Percentiles rank a stretch among this genome's conserved stretches.
These are phyloP conservation scores for Pseudogymnoascus sp. DNA, from an alignment of 2,329 filamentous ascomycete species.

Conservation along the genomic window DNA sequence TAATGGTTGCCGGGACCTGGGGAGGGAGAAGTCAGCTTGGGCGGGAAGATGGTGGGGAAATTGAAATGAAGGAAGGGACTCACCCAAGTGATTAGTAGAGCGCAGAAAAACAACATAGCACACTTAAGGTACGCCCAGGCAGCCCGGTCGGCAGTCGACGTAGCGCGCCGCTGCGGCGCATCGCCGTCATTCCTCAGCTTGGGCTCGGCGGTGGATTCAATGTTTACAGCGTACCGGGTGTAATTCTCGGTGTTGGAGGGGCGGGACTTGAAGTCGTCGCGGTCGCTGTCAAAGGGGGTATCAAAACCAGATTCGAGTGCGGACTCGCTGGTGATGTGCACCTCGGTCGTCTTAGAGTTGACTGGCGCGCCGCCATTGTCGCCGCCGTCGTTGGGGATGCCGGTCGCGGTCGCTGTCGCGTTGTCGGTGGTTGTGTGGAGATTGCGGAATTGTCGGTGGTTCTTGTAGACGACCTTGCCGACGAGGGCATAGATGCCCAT, in stretches of 20 bases:
- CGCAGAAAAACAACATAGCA: conserved; percentile 61
- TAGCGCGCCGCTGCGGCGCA: background rate
- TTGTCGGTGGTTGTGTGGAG: conserved; percentile 41
- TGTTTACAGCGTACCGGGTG: conserved; percentile 14
- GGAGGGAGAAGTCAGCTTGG: conserved; percentile 40
- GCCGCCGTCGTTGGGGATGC: background rate
- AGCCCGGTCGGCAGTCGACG: conserved; percentile 43
- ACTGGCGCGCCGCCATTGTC: background rate
- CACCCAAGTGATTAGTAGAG: conserved; percentile 65
- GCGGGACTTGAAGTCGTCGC: background rate
- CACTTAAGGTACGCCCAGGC: conserved; percentile 63
- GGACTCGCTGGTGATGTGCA: conserved; percentile 49
- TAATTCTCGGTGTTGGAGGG: conserved; percentile 7
- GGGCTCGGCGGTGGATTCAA: background rate
- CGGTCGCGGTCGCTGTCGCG: conserved; percentile 27
- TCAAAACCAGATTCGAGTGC: conserved; percentile 23
- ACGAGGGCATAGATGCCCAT: conserved; percentile 58
- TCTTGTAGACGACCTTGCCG: conserved; percentile 57
- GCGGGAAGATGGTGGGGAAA: conserved; percentile 53
- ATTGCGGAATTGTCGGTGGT: conserved; percentile 50
- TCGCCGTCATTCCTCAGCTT: background rate
- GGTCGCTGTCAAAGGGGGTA: conserved; percentile 9
- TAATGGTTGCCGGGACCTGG: conserved; percentile 58
- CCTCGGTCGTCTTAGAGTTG: conserved; percentile 47
- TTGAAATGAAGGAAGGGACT: conserved; percentile 68